These are phyloP conservation scores for Stachybotrys chlorohalonatus DNA, from an alignment of 2,329 filamentous ascomycete genomes.

Conservation along the genomic window DNA sequence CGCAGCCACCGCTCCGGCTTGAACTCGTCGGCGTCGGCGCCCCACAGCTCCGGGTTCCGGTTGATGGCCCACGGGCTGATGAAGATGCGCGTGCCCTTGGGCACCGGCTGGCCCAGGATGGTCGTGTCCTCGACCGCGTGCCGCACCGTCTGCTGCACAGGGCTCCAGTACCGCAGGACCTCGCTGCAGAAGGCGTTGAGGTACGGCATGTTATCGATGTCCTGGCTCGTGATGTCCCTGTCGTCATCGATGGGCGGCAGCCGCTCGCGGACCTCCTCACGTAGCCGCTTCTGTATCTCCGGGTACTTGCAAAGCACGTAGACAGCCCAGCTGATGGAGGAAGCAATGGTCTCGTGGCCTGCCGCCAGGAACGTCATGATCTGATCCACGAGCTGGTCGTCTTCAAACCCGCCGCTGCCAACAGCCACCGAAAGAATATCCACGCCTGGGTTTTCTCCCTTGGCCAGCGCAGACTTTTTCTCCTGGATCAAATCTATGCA, in stretches of 20 bases:
- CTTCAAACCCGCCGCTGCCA: constrained; percentile 63
- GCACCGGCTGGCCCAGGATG: constrained; percentile 56
- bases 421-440: constrained; percentile 80
- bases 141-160: constrained; percentile 64
- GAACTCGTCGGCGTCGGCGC: constrained; percentile 63
- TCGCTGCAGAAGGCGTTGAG: constrained; percentile 74
- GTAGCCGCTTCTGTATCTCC: constrained; percentile 55
- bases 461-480: constrained; percentile 50
- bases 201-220: constrained; percentile 69
- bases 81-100: constrained; percentile 60
- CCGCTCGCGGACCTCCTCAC: constrained; percentile 54
- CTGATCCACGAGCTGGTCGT: constrained; percentile 77
- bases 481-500: constrained; percentile 60
- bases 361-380: constrained; percentile 86
- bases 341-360: constrained; percentile 71
- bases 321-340: constrained; percentile 65
- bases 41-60: constrained; percentile 62
- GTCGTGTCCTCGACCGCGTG: constrained; percentile 54
- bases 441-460: constrained; percentile 40
- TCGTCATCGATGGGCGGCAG: constrained; percentile 40
- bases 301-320: constrained; percentile 61
- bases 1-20: constrained; percentile 70
- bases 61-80: constrained; percentile 62
- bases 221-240: constrained; percentile 26
- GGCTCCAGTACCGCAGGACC: constrained; percentile 62